phyloP scores from a whole-genome alignment of 139 green algal genomes.

The Diplosphaera chodatii region DNA sequence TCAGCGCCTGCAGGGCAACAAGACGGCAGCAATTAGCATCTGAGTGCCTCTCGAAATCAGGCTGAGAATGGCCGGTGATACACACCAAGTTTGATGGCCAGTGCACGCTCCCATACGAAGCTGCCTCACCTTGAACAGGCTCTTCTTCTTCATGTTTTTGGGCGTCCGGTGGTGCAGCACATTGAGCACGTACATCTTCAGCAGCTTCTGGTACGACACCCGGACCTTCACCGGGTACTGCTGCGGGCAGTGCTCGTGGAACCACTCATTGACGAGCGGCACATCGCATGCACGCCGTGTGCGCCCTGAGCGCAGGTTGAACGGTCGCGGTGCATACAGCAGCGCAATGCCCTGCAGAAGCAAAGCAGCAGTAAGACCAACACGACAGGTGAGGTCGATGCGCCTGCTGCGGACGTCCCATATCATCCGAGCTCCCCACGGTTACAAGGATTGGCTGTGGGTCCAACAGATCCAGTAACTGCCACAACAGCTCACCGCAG shows the following conservation, averaged over 20 bases:
- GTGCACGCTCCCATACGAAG: no score
- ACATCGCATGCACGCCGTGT: slow-evolving; percentile 88
- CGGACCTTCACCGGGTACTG: slow-evolving; percentile 93
- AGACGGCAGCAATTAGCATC: no score
- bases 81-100: no score
- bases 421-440: no score
- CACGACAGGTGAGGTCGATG: no score
- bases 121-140: slow-evolving; percentile 68
- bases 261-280: slow-evolving; percentile 93
- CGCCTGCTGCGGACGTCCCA: no score
- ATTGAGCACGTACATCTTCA: slow-evolving; percentile 99
- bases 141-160: slow-evolving; percentile 93
- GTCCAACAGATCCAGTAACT: no score
- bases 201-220: slow-evolving; percentile 99
- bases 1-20: slow-evolving; percentile 45
- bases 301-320: slow-evolving; percentile 83
- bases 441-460: no score
- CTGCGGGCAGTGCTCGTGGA: slow-evolving; percentile 84
- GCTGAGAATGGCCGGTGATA: no score
- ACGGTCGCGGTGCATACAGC: slow-evolving; percentile 90
- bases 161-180: slow-evolving; percentile 85
- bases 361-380: no score
- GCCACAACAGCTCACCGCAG: slow-evolving; percentile 15
- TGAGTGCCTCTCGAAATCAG: no score
- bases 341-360: slow-evolving; percentile 73